Percentiles rank a stretch among this genome's conserved stretches.
Conservation (phyloP, 352 stramenopile species). For the Pythium coloratum region DNA sequence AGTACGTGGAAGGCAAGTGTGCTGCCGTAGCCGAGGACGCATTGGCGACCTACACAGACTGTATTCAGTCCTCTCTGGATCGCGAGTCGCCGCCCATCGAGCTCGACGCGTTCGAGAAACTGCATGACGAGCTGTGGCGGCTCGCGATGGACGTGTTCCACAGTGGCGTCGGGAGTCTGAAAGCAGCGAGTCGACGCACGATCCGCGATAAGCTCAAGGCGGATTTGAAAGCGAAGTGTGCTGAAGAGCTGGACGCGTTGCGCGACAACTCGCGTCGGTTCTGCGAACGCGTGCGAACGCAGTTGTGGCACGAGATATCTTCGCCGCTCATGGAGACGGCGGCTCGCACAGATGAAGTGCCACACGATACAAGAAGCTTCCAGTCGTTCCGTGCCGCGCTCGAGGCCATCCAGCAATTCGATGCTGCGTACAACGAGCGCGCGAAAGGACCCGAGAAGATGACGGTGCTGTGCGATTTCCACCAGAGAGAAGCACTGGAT, state of each 20-base stretch:
- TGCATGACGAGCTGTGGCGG: conserved; percentile 71
- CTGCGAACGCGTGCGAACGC: conserved; percentile 42
- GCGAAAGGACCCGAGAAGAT: conserved; percentile 56
- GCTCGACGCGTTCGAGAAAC: conserved; percentile 54
- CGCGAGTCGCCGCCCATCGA: conserved; percentile 62
- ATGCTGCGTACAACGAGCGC: conserved; percentile 42
- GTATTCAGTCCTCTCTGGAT: conserved; percentile 52
- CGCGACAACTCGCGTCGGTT: conserved; percentile 46
- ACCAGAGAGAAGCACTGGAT: conserved; percentile 51
- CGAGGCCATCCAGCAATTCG: conserved; percentile 52
- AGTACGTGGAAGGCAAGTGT: conserved; percentile 61
- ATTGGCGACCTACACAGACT: conserved; percentile 73
- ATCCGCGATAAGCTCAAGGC: conserved; percentile 56
- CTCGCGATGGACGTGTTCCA: conserved; percentile 75
- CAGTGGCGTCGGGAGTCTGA: conserved; percentile 34
- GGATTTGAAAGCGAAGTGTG: conserved; percentile 44
- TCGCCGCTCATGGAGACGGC: conserved; percentile 9
- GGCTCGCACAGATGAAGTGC: neutral
- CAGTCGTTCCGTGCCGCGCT: conserved; percentile 45
- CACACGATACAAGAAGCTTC: neutral
- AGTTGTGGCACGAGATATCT: conserved; percentile 47
- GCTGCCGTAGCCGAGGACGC: conserved; percentile 52
- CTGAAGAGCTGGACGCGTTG: conserved; percentile 41
- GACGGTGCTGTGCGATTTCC: conserved; percentile 55
- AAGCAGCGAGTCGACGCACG: conserved; percentile 40